A percentile compares a stretch with the other conserved stretches of the same genome.
phyloP scores from a whole-genome alignment of 1,139 yeast genomes.

The Saccharomyces hybrid region DNA sequence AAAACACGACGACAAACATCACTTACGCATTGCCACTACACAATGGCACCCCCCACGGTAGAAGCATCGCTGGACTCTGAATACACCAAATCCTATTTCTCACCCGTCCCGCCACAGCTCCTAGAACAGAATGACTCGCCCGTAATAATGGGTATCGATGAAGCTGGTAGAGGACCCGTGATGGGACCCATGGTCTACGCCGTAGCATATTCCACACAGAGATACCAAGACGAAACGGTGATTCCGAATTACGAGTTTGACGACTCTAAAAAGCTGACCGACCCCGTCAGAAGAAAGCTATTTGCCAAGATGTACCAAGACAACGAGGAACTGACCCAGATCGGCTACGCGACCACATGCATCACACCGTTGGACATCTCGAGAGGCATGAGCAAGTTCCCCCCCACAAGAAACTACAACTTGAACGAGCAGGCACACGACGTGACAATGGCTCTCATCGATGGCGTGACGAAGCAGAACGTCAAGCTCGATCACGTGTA shows the following conservation, averaged over 20 bases:
- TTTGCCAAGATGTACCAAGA: slow-evolving; percentile 50
- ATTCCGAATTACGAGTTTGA: slow-evolving; percentile 71
- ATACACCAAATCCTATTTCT: slow-evolving; percentile 33
- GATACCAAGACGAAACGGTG: slow-evolving; percentile 42
- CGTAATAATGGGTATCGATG: slow-evolving; percentile 79
- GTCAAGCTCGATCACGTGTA: slow-evolving; percentile 62
- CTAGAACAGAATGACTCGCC: slow-evolving; percentile 23
- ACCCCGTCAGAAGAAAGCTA: slow-evolving; percentile 55
- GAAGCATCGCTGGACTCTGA: slow-evolving; percentile 15
- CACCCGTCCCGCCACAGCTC: slow-evolving; percentile 28
- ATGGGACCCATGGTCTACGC: slow-evolving; percentile 97
- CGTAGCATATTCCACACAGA: slow-evolving; percentile 61
- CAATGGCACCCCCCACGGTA: slow-evolving; percentile 27
- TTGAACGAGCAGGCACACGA: slow-evolving; percentile 95
- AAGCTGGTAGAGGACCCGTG: slow-evolving; percentile 98
- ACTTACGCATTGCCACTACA: not conserved
- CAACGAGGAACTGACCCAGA: slow-evolving; percentile 44
- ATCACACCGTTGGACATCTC: slow-evolving; percentile 86
- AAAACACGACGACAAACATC: no score
- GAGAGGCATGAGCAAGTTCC: slow-evolving; percentile 74
- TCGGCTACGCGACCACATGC: slow-evolving; percentile 85
- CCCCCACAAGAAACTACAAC: slow-evolving; percentile 54
- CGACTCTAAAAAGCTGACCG: slow-evolving; percentile 83
- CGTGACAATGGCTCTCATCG: slow-evolving; percentile 74
- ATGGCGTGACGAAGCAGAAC: slow-evolving; percentile 50